Evolutionary conservation across 306 rosid genomes (phyloP).

Genomic region (Cajanus cajan): DNA sequence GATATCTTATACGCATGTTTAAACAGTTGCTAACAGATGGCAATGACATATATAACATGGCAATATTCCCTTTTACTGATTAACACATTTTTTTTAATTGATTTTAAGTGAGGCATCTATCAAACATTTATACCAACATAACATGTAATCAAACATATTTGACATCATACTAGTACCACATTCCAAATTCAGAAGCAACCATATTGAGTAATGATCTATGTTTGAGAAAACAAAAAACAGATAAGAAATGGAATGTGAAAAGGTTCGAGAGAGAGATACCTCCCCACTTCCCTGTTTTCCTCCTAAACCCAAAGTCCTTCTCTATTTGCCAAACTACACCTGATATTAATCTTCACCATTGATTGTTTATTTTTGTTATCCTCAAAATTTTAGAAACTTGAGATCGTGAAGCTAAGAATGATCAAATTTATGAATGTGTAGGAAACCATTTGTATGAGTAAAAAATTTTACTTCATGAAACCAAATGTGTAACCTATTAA

Average conservation of each 20-base stretch:
- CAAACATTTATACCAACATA: neutral
- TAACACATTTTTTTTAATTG: neutral
- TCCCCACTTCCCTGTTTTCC: neutral
- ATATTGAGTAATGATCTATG: neutral
- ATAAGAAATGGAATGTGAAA: slow-evolving; percentile 9
- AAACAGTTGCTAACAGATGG: neutral
- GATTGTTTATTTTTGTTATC: neutral
- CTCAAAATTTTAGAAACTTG: neutral
- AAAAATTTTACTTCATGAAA: neutral
- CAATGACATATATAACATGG: neutral
- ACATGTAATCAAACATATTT: neutral
- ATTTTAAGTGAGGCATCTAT: neutral
- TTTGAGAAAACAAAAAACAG: neutral
- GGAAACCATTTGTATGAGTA: neutral
- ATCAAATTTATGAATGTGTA: neutral
- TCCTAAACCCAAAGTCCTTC: slow-evolving; percentile 6
- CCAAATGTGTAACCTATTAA: neutral
- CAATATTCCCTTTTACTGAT: neutral
- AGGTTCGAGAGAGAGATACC: neutral
- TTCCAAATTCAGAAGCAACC: neutral
- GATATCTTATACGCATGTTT: neutral
- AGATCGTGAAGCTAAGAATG: slow-evolving; percentile 10
- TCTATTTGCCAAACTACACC: neutral
- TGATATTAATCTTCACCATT: neutral
- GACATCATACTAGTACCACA: neutral